Base-by-base conservation (phyloP, 192 early-diverging fungal genomes). In the Coemansia sp. region DNA sequence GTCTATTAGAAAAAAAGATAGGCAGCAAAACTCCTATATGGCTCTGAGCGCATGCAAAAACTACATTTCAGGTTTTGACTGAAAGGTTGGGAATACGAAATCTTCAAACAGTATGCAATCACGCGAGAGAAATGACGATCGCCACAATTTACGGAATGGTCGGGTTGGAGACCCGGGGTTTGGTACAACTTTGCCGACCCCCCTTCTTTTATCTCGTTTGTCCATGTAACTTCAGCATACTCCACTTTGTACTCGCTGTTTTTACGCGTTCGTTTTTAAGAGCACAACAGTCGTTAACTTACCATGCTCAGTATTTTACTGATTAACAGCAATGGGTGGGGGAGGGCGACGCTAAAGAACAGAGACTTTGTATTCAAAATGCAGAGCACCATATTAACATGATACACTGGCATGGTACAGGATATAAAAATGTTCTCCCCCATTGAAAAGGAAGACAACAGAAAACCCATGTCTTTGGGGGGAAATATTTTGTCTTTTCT, bases 11-110 rank as follows among this genome's bases (percentile, higher is more conserved):
- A 17, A 46, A 14, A 46, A 46, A 17, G 39, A 46, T 46, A 46
- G 39, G 39, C 39, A 3, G 39, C 17, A 14, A 17, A 17, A 14
- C 14, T 17, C 39, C 17, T 14, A 46, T 46, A 46, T 14, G 39
- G 39, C 39, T 46, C 39, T 14, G 14, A 46, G 39, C 11, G 39
- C 39, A 46, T 46, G 39, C 39, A 46, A 17, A 2, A 17, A 2
- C 39, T 9, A 46, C 39, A 46, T 46, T 17, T 46, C 39, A 46
- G 39, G 39, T 46, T 46, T 46, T 46, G 9, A 3, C 39, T 46
- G 39, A 7, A 46, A 46, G 65, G 52, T 52, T 72, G 59, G 21
- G 50, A 61, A 61, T 61, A 60, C 17, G 32, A 60, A 42, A 39
- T 6, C 8, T 33, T 33, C 32, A 33, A 33, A 33, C 32, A n/a